A percentile compares a stretch with the other conserved stretches of the same genome.
Conservation (phyloP, 2,329 filamentous ascomycete species). For the Colletotrichum sp. region DNA sequence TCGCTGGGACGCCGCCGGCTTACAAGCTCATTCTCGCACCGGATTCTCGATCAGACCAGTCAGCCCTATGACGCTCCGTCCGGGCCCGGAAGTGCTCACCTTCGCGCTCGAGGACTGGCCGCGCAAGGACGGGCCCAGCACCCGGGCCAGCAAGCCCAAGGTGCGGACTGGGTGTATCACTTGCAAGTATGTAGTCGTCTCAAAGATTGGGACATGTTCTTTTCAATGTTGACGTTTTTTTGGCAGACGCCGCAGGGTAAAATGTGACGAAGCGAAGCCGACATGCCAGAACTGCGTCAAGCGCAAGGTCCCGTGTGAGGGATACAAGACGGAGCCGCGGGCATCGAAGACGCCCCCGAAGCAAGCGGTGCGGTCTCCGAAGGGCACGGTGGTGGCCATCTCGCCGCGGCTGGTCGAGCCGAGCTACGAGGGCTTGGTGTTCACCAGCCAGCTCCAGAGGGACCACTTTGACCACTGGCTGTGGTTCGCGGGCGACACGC, state of each 20-base stretch:
- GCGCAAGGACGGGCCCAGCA: background rate
- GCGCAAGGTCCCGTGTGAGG: slow-evolving; percentile 1
- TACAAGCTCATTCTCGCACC: background rate
- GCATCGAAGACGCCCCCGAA: background rate
- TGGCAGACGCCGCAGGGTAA: slow-evolving; percentile 7
- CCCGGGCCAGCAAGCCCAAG: slow-evolving; percentile 21
- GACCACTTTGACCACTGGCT: slow-evolving; percentile 14
- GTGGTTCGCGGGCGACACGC: background rate
- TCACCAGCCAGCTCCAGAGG: slow-evolving; percentile 6
- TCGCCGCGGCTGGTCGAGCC: slow-evolving; percentile 3
- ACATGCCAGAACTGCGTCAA: slow-evolving; percentile 10
- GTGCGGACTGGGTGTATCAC: slow-evolving; percentile 22
- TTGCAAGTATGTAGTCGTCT: slow-evolving; percentile 7
- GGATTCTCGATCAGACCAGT: background rate
- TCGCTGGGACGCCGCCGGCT: background rate
- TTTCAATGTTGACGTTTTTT: background rate
- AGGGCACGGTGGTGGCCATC: background rate
- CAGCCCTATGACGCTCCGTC: background rate
- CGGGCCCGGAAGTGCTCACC: slow-evolving; percentile 2
- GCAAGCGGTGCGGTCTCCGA: background rate
- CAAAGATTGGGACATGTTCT: background rate
- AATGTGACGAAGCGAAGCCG: slow-evolving; percentile 14
- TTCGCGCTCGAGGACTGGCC: slow-evolving; percentile 15
- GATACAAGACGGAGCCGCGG: slow-evolving; percentile 1
- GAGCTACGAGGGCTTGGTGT: slow-evolving; percentile 11